Base-by-base conservation (phyloP, 2,329 filamentous ascomycete species). In the Alternaria longipes region DNA sequence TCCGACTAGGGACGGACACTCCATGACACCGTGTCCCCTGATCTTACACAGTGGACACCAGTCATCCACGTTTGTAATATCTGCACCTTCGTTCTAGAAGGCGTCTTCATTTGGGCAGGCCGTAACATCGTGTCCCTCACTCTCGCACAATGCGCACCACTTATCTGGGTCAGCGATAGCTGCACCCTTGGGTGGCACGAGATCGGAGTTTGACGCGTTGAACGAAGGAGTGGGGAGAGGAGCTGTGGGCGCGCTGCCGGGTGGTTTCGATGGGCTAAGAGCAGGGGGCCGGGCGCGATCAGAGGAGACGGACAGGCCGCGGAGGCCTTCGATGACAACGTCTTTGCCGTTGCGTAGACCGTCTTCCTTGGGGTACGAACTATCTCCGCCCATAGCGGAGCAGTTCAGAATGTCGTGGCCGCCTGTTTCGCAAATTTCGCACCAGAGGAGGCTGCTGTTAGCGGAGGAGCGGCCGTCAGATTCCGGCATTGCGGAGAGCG, bases 131-230 rank as follows among this genome's bases (percentile, higher is more conserved):
- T 99, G 95, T 14, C 95, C 95, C 74, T 99, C 95, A 64, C 92
- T 89, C 83, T 99, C 95, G 77, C 95, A 99, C 45, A 98, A 84
- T 16, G 95, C 95, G 80, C 95, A 99, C 95, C 95, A 99, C 81
- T 97, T 97, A 64, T 90, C 87, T 56, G 90, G 87, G 72, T 98
- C 93, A 16, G 74, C 74, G 20, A 74, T 72, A 9, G 65, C 67
- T 16, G 67, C 71, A 34, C 71, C 75, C 67, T 78, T 78, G 24
- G 68, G 71, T 30, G 76, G 74, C 6, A 78, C 78, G 7, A 79
- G 71, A 7, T 65, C 67, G 2, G 72, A 63, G 50, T 71, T 71
- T 44, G 70, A 71, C 11, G 68, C 49, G 54, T 72, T 70, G 59
- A 74, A 73, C 5, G 66, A 52, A 12, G 79, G 79, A 30, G 69